These are phyloP conservation scores for Lactifluus subvellereus DNA, from an alignment of 768 basidiomycete species.

Conservation along the genomic window DNA sequence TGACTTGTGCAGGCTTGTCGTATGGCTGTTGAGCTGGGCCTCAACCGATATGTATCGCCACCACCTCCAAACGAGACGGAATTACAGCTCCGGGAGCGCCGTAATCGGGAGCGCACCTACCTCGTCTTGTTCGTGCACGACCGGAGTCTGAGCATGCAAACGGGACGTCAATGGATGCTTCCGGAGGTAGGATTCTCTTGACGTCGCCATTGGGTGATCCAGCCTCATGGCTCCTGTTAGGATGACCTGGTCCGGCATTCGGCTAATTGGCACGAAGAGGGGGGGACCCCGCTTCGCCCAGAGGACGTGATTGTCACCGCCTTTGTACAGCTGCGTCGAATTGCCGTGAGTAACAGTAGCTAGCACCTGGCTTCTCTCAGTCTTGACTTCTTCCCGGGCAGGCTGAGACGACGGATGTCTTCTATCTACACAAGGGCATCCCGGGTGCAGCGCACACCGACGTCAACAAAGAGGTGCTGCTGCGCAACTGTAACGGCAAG, in stretches of 20 bases:
- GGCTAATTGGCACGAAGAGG: conserved; percentile 62
- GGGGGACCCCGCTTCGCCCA: conserved; percentile 48
- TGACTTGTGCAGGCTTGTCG: conserved; percentile 57
- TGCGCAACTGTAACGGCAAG: conserved; percentile 67
- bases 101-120: conserved; percentile 82
- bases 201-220: neutral
- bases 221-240: conserved; percentile 27
- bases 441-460: conserved; percentile 46
- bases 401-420: conserved; percentile 77
- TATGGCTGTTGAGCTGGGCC: conserved; percentile 79
- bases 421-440: conserved; percentile 48
- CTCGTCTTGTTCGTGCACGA: conserved; percentile 84
- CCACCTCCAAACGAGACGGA: conserved; percentile 57
- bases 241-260: conserved; percentile 72
- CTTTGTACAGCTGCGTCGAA: conserved; percentile 69
- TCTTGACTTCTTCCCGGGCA: conserved; percentile 27
- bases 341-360: conserved; percentile 50
- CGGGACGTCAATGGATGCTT: conserved; percentile 83
- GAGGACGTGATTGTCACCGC: conserved; percentile 80
- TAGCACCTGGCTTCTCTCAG: neutral
- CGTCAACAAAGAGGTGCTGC: conserved; percentile 65
- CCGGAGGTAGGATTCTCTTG: conserved; percentile 45
- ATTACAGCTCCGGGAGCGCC: conserved; percentile 63
- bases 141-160: conserved; percentile 80
- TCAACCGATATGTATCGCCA: conserved; percentile 61